Base-by-base conservation (phyloP, 2,329 filamentous ascomycete species). In the Rhynchosporium secalis region DNA sequence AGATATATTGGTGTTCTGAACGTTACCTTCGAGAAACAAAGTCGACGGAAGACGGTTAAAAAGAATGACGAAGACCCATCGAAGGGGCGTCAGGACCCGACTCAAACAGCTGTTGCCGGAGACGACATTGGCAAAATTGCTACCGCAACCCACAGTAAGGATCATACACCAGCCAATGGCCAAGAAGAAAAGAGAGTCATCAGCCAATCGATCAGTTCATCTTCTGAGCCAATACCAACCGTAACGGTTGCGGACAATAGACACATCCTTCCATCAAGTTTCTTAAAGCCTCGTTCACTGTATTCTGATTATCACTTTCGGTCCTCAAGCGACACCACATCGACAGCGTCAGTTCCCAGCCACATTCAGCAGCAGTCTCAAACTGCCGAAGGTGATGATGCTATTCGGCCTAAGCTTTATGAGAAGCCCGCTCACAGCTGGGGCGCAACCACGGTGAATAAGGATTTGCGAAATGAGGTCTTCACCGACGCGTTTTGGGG, bases 1-100 rank as follows among this genome's bases (percentile, higher is more conserved):
- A 96, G 92, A 73, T 98, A 99, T 71, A 98, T 99, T 71, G 95
- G 95, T 66, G 95, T 99, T 47, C 79, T 99, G 56, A 98, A 97
- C 75, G 94, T 97, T 26, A 97, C 92, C 0, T 97, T 96, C 74
- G 91, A 92, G 56, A 96, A 96, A 74, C 87, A 87, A 62, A 81
- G 85, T 1, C 91, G 92, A 60, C 86, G 84, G 55, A 86, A 81
- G 71, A 85, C 83, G 40, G 80, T 77, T 0, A 75, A 78, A 58
- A 84, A 78, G 66, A 82, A 78, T 62, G 84, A 84, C 6, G 80
- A 82, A 10, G 71, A 70, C 12, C 71, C 64, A 29, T 41, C 48
- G 45, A 48, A 48, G n/a, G 66, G 69, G 26, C 52, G 56, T 29
- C 62, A 68, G 43, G 57, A 56, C 10, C 46, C 62, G 29, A 43